A percentile compares a stretch with the other conserved stretches of the same genome.
Conservation (phyloP, 805 yeast species). For the Starmerella potacharoeniae region DNA sequence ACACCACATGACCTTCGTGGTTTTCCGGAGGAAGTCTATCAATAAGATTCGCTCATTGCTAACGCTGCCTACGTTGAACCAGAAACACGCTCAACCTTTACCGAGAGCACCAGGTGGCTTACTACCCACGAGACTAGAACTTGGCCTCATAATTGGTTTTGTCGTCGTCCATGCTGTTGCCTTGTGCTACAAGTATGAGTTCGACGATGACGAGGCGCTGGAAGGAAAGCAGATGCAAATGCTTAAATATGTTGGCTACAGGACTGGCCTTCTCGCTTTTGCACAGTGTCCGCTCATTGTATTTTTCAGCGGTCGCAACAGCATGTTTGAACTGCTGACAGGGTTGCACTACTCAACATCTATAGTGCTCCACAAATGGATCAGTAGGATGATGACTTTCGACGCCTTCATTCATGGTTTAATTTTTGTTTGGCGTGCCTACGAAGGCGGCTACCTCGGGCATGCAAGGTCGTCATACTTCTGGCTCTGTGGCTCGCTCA, state of each 20-base stretch:
- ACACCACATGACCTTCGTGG: background rate
- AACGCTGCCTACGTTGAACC: background rate
- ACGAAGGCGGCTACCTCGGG: background rate
- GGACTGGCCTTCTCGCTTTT: constrained; percentile 6
- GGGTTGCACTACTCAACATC: constrained; percentile 10
- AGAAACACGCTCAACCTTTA: background rate
- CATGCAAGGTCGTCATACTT: background rate
- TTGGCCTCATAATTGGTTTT: background rate
- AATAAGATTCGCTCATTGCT: background rate
- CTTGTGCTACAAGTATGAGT: background rate
- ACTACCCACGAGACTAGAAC: constrained; percentile 1
- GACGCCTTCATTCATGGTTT: constrained; percentile 5
- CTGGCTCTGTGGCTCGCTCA: constrained; percentile 4
- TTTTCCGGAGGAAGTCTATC: background rate
- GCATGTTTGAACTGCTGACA: constrained; percentile 2
- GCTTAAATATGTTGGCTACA: background rate
- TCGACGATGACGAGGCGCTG: background rate
- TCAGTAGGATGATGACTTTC: constrained; percentile 8
- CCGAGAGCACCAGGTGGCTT: background rate
- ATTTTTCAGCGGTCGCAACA: constrained; percentile 10
- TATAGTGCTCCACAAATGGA: constrained; percentile 12
- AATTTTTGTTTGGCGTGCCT: background rate
- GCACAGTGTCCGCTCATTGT: constrained; percentile 8
- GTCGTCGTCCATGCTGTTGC: constrained; percentile 1
- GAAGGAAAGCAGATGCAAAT: background rate